Evolutionary conservation across 2,329 filamentous ascomycete species (phyloP).

Genomic region (Passalora sequoiae): DNA sequence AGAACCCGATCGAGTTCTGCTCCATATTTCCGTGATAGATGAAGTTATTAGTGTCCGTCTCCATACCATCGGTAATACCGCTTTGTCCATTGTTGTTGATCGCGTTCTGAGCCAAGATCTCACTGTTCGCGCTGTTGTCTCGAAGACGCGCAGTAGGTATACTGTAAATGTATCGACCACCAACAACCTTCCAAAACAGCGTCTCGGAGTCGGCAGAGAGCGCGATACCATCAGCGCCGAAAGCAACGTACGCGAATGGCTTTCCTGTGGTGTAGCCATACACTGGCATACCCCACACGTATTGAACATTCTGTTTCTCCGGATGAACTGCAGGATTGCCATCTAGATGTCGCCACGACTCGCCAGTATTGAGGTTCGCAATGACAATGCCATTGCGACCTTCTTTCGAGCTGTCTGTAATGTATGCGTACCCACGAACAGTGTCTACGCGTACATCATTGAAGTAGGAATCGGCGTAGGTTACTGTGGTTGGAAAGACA

Average conservation of each 20-base stretch:
- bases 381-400: slow-evolving; percentile 48
- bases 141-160: slow-evolving; percentile 43
- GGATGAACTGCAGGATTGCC: slow-evolving; percentile 39
- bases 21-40: slow-evolving; percentile 50
- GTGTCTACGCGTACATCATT: slow-evolving; percentile 53
- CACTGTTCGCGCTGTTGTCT: slow-evolving; percentile 35
- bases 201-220: slow-evolving; percentile 46
- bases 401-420: slow-evolving; percentile 48
- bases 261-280: slow-evolving; percentile 39
- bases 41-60: slow-evolving; percentile 47
- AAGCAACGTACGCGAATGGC: slow-evolving; percentile 37
- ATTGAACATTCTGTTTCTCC: slow-evolving; percentile 44
- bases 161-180: slow-evolving; percentile 42
- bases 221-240: slow-evolving; percentile 50
- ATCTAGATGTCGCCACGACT: slow-evolving; percentile 48
- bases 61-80: slow-evolving; percentile 49
- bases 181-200: slow-evolving; percentile 45
- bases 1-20: slow-evolving; percentile 45
- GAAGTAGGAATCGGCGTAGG: slow-evolving; percentile 47
- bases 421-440: slow-evolving; percentile 49
- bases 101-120: slow-evolving; percentile 42
- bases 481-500: slow-evolving; percentile 45
- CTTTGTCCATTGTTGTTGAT: slow-evolving; percentile 45
- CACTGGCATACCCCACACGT: slow-evolving; percentile 46
- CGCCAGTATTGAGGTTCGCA: slow-evolving; percentile 47